Evolutionary conservation across 805 yeast genomes (phyloP), one percentile per base, ranked within the genome.

Genomic region (Starmera quercuum): DNA sequence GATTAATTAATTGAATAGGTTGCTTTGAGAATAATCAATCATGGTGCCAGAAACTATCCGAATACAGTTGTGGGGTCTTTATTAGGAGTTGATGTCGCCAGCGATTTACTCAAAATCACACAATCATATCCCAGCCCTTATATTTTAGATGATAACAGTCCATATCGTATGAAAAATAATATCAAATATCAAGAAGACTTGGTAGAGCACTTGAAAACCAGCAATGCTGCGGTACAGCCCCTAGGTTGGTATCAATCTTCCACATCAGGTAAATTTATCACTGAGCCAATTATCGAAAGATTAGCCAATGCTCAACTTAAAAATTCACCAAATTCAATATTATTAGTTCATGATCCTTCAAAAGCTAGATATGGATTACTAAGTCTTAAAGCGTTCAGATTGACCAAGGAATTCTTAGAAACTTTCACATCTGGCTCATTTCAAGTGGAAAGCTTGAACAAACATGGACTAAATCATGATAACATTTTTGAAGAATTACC

Each of bases 231-330:
- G 30, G 66, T 75, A 28, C 83, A 78, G 51, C 68, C 78, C 39
- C 72, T 78, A 42, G 95, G 95, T 22, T 85, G 88, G 86, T 85
- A 83, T 61, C 74, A 83, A 52, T 67, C 81, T 29, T 68, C 86
- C 20, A 62, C 66, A 33, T 71, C 82, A 26, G 92, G 92, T 30
- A 76, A 76, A 53, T 78, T 77, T 52, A 73, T 78, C 49, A 75
- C 78, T 39, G 69, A 73, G 35, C 73, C 74, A 35, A 65, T 83
- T 33, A 66, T 86, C 20, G 95, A 85, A 47, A 68, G 77, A 26
- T 67, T 85, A 61, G 73, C 77, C 30, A 73, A 72, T 39, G 74
- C 73, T 52, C 92, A 83, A 59, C 54, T 70, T 41, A 56, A 58
- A 42, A 64, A 64, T 52, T 71, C 73, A 49, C 64, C 72, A 32